A percentile compares a stretch with the other conserved stretches of the same genome.
Conservation (phyloP, 2,329 filamentous ascomycete genomes). For the Diaporthe australafricana region DNA sequence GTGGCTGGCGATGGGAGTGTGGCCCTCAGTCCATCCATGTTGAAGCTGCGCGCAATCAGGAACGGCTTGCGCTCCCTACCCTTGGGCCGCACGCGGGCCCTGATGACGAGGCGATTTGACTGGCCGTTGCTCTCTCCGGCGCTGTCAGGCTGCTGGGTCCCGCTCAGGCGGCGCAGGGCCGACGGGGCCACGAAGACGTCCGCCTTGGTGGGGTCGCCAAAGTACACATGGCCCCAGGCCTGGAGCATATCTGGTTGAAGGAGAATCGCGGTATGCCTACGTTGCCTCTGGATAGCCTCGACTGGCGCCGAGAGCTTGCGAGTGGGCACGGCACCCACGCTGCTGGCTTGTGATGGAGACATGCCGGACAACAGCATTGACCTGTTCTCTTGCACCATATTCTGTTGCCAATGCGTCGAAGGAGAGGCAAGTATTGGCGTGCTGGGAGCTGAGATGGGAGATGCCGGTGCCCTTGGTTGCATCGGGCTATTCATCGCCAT, state of each 20-base stretch:
- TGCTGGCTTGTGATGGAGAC: slow-evolving; percentile 34
- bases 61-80: slow-evolving; percentile 56
- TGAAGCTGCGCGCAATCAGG: slow-evolving; percentile 61
- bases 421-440: slow-evolving; percentile 36
- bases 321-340: slow-evolving; percentile 36
- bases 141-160: slow-evolving; percentile 35
- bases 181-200: slow-evolving; percentile 60
- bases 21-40: slow-evolving; percentile 59
- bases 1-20: slow-evolving; percentile 53
- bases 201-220: slow-evolving; percentile 54
- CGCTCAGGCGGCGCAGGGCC: slow-evolving; percentile 50
- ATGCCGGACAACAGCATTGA: slow-evolving; percentile 47
- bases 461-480: not conserved
- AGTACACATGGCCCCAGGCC: slow-evolving; percentile 55
- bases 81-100: slow-evolving; percentile 57
- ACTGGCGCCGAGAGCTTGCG: slow-evolving; percentile 44
- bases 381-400: slow-evolving; percentile 46
- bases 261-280: slow-evolving; percentile 41
- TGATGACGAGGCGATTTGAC: slow-evolving; percentile 49
- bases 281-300: slow-evolving; percentile 29
- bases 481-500: slow-evolving; percentile 43
- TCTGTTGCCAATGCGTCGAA: slow-evolving; percentile 40
- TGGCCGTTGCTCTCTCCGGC: slow-evolving; percentile 18
- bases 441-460: slow-evolving; percentile 31
- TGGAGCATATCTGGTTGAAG: slow-evolving; percentile 50